Conservation (phyloP, 1,139 yeast species). For the Eremothecium sinecaudum region DNA sequence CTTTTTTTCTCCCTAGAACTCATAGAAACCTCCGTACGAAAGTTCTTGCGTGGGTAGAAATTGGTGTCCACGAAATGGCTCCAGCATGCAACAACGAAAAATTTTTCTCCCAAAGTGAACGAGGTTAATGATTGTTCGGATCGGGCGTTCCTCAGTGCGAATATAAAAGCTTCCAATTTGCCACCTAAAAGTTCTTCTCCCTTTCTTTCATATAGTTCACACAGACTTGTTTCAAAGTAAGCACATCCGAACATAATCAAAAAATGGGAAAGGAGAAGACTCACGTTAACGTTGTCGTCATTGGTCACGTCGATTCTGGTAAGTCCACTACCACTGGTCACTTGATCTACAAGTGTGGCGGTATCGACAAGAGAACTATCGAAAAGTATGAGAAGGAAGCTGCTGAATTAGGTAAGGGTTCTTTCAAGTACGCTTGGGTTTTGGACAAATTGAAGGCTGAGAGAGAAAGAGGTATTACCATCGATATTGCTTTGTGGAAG, state of each 20-base stretch:
- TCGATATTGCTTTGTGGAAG: slow-evolving; percentile 90
- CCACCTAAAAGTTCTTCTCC: slow-evolving; percentile 4
- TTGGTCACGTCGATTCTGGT: slow-evolving; percentile 99
- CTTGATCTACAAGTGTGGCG: slow-evolving; percentile 92
- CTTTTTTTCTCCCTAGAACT: no score
- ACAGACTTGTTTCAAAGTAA: no score
- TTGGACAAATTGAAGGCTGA: slow-evolving; percentile 92
- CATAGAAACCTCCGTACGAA: no score
- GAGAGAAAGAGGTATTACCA: slow-evolving; percentile 92
- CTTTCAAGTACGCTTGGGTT: slow-evolving; percentile 98
- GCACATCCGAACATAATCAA: slow-evolving; percentile 10
- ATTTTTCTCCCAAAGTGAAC: no score
- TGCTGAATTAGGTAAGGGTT: slow-evolving; percentile 96
- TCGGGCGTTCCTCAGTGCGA: no score
- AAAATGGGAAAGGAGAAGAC: slow-evolving; percentile 82
- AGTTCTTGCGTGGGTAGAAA: no score
- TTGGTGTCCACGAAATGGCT: no score
- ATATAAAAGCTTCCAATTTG: slow-evolving; percentile 5
- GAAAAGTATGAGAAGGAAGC: slow-evolving; percentile 99
- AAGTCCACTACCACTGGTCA: slow-evolving; percentile 98
- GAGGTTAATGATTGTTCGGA: no score
- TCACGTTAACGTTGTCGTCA: slow-evolving; percentile 99
- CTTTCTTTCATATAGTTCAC: slow-evolving; percentile 5
- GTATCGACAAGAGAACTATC: slow-evolving; percentile 95
- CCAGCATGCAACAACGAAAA: no score